Base-by-base conservation (phyloP, 192 early-diverging fungal species). In the Phycomyces blakesleeanus region DNA sequence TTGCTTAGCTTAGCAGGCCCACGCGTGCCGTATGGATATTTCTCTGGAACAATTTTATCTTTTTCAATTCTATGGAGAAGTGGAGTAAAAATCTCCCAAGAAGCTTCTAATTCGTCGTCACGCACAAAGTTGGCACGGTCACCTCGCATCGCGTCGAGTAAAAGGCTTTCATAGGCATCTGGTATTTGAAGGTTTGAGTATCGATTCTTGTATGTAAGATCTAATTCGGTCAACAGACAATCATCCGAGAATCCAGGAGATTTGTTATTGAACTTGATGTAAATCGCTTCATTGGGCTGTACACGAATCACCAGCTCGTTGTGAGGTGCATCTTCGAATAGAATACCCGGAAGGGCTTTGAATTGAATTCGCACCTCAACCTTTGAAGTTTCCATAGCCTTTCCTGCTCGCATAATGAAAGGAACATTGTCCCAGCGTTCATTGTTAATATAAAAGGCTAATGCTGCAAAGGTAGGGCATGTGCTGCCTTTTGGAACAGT, bases 51-150 rank as follows among this genome's bases (percentile, higher is more conserved):
- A 8, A 64, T 56, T 3, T 69, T 52, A 52, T 75, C 73, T 11
- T 57, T 49, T 61, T 95, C 93, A 68, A 97, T 93, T 64, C 88
- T 74, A 80, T 97, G 94, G 57, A 98, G 77, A 34, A 97, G 77
- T 7, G 97, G 97, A 0, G 97, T 98, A 69, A 98, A 97, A 52
- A 98, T 95, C 74, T 91, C 90, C 97, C 97, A 98, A 3, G 97
- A 94, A 61, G 88, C 92, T 67, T 95, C 94, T 20, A 98, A 79
- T 80, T 95, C 93, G 74, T 93, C 92, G 68, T 87, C 82, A 49
- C 91, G 83, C 34, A 97, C 92, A 89, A 98, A 96, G 83, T 97
- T 96, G 58, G 89, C 89, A 69, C 97, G 93, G 66, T 97, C 96
- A 38, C 92, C 93, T 44, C 88, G 88, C 26, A 98, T 72, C 7